Percentiles rank a stretch among this genome's conserved stretches.
Evolutionary conservation across 495 filamentous ascomycete species (phyloP).

Genomic region (Hypomontagnella submonticulosa): DNA sequence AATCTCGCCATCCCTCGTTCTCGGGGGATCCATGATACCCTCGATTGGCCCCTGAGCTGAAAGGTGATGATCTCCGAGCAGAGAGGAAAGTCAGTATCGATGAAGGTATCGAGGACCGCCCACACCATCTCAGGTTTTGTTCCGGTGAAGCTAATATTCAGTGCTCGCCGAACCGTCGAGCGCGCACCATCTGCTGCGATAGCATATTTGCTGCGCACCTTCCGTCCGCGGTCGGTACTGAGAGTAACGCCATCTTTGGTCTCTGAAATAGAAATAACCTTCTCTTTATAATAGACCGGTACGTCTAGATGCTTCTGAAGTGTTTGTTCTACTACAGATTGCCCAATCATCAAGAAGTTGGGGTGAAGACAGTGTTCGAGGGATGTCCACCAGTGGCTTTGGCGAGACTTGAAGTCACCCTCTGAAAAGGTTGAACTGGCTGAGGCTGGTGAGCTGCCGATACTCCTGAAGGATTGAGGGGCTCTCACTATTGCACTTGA

Average conservation of each 20-base stretch:
- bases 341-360: constrained; percentile 47
- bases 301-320: constrained; percentile 22
- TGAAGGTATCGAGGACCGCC: constrained; percentile 45
- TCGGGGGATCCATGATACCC: constrained; percentile 44
- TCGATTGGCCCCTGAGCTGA: constrained; percentile 44
- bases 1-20: constrained; percentile 45
- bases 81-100: constrained; percentile 44
- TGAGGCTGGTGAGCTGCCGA: constrained; percentile 19
- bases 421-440: constrained; percentile 44
- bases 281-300: constrained; percentile 35
- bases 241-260: constrained; percentile 21
- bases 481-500: constrained; percentile 45
- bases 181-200: constrained; percentile 41
- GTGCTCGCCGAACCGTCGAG: constrained; percentile 31
- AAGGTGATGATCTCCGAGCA: constrained; percentile 47
- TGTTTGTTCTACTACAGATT: constrained; percentile 37
- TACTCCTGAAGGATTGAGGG: neutral
- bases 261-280: constrained; percentile 27
- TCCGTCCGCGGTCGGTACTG: constrained; percentile 33
- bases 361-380: constrained; percentile 36
- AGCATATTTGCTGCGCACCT: constrained; percentile 32
- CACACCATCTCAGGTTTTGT: constrained; percentile 47
- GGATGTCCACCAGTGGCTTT: constrained; percentile 44
- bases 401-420: constrained; percentile 43
- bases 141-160: constrained; percentile 38